Conservation (phyloP, 345 rosid genomes). For the Pugionium dolabratum region DNA sequence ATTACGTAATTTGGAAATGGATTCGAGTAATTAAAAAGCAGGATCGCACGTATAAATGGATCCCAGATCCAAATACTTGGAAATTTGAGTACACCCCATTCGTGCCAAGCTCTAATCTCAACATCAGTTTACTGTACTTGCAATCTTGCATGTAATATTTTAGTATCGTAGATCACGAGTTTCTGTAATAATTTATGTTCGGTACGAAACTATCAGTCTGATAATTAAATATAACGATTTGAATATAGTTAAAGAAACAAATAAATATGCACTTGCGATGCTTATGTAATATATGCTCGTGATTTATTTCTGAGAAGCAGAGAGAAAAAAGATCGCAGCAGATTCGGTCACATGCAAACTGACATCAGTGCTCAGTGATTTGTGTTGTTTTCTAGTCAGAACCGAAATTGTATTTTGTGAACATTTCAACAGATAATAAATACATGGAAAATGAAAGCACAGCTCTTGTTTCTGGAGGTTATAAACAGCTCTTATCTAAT, state of each 20-base stretch:
- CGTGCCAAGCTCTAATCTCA: too few relatives aligned
- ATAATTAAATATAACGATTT: not conserved
- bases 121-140: too few relatives aligned
- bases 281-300: constrained; percentile 35
- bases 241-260: not conserved
- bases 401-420: constrained; percentile 24
- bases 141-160: too few relatives aligned
- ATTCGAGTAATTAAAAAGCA: too few relatives aligned
- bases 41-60: too few relatives aligned
- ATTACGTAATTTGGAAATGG: too few relatives aligned
- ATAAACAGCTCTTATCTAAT: constrained; percentile 31
- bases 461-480: constrained; percentile 16
- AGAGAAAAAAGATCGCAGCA: constrained; percentile 28
- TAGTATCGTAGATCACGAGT: too few relatives aligned
- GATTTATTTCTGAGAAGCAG: constrained; percentile 23
- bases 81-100: too few relatives aligned
- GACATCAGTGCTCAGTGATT: constrained; percentile 34
- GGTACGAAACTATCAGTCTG: not conserved
- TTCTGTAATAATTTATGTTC: too few relatives aligned
- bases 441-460: constrained; percentile 22
- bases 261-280: constrained; percentile 16
- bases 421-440: constrained; percentile 22
- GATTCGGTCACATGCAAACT: constrained; percentile 40
- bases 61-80: too few relatives aligned
- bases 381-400: constrained; percentile 36